Evolutionary conservation across 2,329 filamentous ascomycete genomes (phyloP), one percentile per base, ranked within the genome.

Genomic region (Botrytis fragariae): DNA sequence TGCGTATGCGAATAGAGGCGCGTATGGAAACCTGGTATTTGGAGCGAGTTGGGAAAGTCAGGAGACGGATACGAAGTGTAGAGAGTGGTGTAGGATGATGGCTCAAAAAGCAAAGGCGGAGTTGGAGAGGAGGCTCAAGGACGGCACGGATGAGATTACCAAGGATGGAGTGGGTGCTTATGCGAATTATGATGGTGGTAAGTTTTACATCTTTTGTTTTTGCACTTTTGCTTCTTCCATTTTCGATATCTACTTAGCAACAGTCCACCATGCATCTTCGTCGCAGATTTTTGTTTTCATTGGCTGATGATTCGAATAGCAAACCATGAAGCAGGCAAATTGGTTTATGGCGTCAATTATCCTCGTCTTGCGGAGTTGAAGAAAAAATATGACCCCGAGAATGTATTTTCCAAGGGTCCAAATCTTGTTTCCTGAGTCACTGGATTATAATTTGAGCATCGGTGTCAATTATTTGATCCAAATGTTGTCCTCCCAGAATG

Each of bases 21-120:
- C 80, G 37, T 78, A 78, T 69, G 76, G 75, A 6, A 75, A 74
- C 44, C 22, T 77, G 2, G 44, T 80, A 10, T 77, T 81, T 39
- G 75, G 77, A 60, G 78, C 79, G 4, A 77, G 77, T 12, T 82
- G 81, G 81, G 76, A 75, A 4, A 72, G 79, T 14, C 22, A 69
- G 8, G 60, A 64, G 54, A 73, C 71, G 42, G 77, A 79, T 63
- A 25, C 9, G 16, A 57, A 48, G 3, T 76, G 75, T 63, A 69
- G 77, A 45, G 74, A 76, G 44, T 79, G 77, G 77, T 74, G 75
- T 18, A 72, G 75, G 60, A 62, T 8, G 25, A 78, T 78, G 74
- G 65, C 57, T 32, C 59, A 42, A 29, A 77, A 75, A 44, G 60
- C 73, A 12, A 71, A 72, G 20, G 67, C 35, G 1, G 73, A 75